A percentile compares a stretch with the other conserved stretches of the same genome.
These are phyloP conservation scores for Wallacemonas rigidus DNA, from an alignment of 208 protist genomes.

Conservation along the genomic window DNA sequence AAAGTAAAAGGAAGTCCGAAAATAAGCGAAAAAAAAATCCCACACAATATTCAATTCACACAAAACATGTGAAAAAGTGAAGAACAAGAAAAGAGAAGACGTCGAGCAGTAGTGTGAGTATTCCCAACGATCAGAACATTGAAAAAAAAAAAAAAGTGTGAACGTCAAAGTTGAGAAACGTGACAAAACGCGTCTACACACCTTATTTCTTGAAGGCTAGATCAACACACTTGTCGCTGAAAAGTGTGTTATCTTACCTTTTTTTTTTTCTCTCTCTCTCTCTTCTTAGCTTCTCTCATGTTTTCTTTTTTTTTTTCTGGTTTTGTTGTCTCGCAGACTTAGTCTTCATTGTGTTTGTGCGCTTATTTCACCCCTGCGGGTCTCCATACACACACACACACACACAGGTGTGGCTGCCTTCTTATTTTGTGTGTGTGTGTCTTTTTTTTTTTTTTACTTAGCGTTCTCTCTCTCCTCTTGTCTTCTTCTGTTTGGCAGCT, in stretches of 20 bases:
- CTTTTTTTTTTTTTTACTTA: conserved; percentile 2
- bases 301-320: conserved; percentile 16
- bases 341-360: too few relatives aligned
- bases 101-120: too few relatives aligned
- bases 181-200: too few relatives aligned
- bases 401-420: background rate
- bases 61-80: background rate
- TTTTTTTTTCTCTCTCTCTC: background rate
- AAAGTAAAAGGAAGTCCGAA: conserved; percentile 2
- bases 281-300: background rate
- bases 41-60: background rate
- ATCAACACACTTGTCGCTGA: too few relatives aligned
- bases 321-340: conserved; percentile 5
- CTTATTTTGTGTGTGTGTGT: conserved; percentile 29
- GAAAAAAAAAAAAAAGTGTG: background rate
- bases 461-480: background rate
- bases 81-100: background rate
- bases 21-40: background rate
- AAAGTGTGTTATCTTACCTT: background rate
- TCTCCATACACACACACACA: too few relatives aligned
- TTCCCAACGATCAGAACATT: background rate
- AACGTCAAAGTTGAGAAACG: too few relatives aligned
- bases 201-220: too few relatives aligned
- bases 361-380: too few relatives aligned
- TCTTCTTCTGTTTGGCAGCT: background rate